These are phyloP conservation scores for Dunaliella sp. DNA, from an alignment of 139 green algal genomes.

Conservation along the genomic window DNA sequence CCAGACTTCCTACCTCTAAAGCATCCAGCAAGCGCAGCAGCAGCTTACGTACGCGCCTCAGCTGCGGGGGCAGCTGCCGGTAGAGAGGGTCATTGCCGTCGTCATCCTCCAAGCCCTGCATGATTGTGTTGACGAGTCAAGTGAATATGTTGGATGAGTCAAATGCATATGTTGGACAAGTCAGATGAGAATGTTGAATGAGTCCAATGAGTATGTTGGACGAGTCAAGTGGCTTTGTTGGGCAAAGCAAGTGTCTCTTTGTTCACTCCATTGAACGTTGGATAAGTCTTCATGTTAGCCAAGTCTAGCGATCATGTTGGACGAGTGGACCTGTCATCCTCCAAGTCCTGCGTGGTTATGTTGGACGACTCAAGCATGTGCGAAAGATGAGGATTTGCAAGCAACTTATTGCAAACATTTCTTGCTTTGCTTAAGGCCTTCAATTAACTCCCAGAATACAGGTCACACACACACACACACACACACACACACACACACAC, in stretches of 20 bases:
- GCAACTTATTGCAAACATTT: too few relatives aligned
- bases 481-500: background rate
- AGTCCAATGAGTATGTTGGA: background rate
- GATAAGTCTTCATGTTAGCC: too few relatives aligned
- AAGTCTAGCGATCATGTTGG: too few relatives aligned
- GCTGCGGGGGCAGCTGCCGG: conserved; percentile 16
- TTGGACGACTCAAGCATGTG: too few relatives aligned
- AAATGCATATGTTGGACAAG: too few relatives aligned
- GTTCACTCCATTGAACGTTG: too few relatives aligned
- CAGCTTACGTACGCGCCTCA: conserved; percentile 34
- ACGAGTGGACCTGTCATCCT: background rate
- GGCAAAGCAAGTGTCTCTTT: too few relatives aligned
- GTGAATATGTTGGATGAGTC: background rate
- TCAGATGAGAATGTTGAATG: background rate
- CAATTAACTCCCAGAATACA: too few relatives aligned
- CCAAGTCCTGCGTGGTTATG: too few relatives aligned
- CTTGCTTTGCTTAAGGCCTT: too few relatives aligned
- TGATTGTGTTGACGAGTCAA: background rate
- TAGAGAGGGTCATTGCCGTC: background rate
- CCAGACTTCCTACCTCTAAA: conserved; percentile 42
- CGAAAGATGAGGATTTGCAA: too few relatives aligned
- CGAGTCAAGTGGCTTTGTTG: too few relatives aligned
- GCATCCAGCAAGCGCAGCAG: conserved; percentile 47
- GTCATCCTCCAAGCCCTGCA: background rate
- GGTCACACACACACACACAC: background rate